phyloP scores from a whole-genome alignment of 495 filamentous ascomycete genomes.

The Mytilinidion resinicola region DNA sequence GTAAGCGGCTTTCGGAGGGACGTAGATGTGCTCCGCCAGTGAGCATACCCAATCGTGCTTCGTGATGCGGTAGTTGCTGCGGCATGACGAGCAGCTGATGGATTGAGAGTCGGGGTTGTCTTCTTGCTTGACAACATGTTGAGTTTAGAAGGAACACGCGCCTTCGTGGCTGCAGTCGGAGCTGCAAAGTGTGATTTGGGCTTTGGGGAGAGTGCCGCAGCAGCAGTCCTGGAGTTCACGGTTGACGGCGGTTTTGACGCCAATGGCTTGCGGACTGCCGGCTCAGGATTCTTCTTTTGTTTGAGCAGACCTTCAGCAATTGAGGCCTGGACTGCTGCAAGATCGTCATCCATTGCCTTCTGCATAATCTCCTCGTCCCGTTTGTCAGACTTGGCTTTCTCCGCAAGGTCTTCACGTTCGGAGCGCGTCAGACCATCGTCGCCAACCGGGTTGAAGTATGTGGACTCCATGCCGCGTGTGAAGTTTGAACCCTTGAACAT shows the following conservation, averaged over 20 bases:
- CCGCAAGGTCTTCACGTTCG: slow-evolving; percentile 40
- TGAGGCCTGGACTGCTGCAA: slow-evolving; percentile 20
- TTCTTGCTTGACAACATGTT: slow-evolving; percentile 38
- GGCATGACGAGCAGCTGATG: slow-evolving; percentile 51
- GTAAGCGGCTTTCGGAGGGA: slow-evolving; percentile 35
- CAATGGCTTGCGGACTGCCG: slow-evolving; percentile 27
- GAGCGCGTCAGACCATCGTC: slow-evolving; percentile 51
- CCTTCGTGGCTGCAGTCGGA: slow-evolving; percentile 41
- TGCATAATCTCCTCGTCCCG: slow-evolving; percentile 50
- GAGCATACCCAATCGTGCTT: slow-evolving; percentile 74
- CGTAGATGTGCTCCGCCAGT: slow-evolving; percentile 60
- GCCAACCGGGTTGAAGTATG: slow-evolving; percentile 59
- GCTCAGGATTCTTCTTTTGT: slow-evolving; percentile 32
- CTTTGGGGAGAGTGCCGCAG: slow-evolving; percentile 46
- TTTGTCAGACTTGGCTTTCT: slow-evolving; percentile 53
- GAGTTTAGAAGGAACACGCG: slow-evolving; percentile 33
- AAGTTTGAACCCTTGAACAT: slow-evolving; percentile 56
- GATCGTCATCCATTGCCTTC: slow-evolving; percentile 26
- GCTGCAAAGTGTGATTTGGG: slow-evolving; percentile 32
- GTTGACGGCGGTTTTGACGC: slow-evolving; percentile 35
- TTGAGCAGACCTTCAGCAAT: background rate
- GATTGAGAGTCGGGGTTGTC: slow-evolving; percentile 41
- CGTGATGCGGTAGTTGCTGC: slow-evolving; percentile 61
- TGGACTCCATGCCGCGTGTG: slow-evolving; percentile 59
- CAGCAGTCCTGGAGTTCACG: slow-evolving; percentile 48